These are phyloP conservation scores for Rhizopogon vesiculosus DNA, from an alignment of 768 basidiomycete genomes.

Conservation along the genomic window DNA sequence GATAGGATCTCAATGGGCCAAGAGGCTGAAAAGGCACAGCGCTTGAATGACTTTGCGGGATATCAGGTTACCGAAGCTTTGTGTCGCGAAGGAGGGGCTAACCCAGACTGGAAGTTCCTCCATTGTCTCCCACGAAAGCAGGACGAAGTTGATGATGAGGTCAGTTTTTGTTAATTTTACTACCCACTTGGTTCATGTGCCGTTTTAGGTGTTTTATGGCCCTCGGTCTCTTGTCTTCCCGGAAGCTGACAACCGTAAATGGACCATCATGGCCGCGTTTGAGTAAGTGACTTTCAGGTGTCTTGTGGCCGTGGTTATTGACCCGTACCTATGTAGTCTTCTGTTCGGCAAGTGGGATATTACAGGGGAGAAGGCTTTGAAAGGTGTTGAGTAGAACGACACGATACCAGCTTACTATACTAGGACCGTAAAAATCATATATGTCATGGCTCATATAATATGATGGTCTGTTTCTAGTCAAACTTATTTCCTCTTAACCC, in stretches of 20 bases:
- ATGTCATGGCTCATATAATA: too few relatives aligned
- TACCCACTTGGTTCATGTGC: neutral
- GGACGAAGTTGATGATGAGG: slow-evolving; percentile 95
- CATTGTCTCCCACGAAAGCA: slow-evolving; percentile 93
- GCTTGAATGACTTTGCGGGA: slow-evolving; percentile 81
- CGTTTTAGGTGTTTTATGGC: slow-evolving; percentile 81
- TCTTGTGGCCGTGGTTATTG: neutral
- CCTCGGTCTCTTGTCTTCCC: slow-evolving; percentile 88
- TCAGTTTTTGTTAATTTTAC: slow-evolving; percentile 18
- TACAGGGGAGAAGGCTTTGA: slow-evolving; percentile 15
- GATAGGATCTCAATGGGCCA: slow-evolving; percentile 98
- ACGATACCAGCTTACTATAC: neutral
- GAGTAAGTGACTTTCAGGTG: slow-evolving; percentile 51
- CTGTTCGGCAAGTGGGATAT: slow-evolving; percentile 46
- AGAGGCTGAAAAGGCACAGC: slow-evolving; percentile 87
- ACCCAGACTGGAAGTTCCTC: slow-evolving; percentile 88
- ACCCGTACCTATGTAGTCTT: slow-evolving; percentile 12
- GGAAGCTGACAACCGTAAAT: slow-evolving; percentile 95
- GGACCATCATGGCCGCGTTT: slow-evolving; percentile 92
- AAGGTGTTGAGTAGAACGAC: neutral
- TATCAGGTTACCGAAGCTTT: slow-evolving; percentile 93
- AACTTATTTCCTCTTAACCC: too few relatives aligned
- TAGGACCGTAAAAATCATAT: too few relatives aligned
- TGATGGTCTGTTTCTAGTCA: too few relatives aligned
- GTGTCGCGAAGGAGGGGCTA: slow-evolving; percentile 76